Evolutionary conservation across 1,139 yeast genomes (phyloP), one percentile per base, ranked within the genome.

Genomic region (Tardiomyces blankii): DNA sequence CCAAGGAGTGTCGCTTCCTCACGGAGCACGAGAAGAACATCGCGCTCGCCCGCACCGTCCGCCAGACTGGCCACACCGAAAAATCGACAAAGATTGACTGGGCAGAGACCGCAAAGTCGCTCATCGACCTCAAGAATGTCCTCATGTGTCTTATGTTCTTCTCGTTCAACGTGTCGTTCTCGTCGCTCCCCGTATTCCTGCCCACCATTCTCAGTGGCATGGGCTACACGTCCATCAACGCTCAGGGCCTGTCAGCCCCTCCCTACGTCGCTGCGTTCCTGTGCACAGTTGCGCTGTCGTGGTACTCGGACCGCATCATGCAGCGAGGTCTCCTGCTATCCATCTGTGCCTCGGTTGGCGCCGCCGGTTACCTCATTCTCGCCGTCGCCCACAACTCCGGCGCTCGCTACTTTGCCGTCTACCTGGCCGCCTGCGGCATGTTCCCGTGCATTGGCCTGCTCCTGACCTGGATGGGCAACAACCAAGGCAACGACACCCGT

Each of bases 191-290:
- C 80, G 76, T 62, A 81, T 81, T 60, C 79, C 86, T 13, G 33
- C 80, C 80, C 49, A 71, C 81, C 44, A 80, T 78, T 62, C 80
- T 78, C 57, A 73, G 72, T 53, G 68, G 73, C 60, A 58, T 73
- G 44, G 78, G 82, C 8, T 77, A 78, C 61, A 67, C 81, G 3
- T 78, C 82, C 0, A 76, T 77, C 52, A 66, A 72, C 47, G 81
- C 85, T 19, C 83, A 82, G 62, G 73, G 77, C 45, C 79, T 76
- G 55, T 79, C 87, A 0, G 78, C 82, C 46, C 82, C 79, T 55
- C 89, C 89, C 18, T 82, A 88, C 88, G 68, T 80, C 35, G 68
- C 68, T 25, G 78, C 85, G 0, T 77, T 80, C 58, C 83, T 75
- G 2, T 60, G 74, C 43, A 72, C 76, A 42, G 73, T 78, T 62